phyloP scores from a whole-genome alignment of 257 asterid species.

The Henckelia pumila region DNA sequence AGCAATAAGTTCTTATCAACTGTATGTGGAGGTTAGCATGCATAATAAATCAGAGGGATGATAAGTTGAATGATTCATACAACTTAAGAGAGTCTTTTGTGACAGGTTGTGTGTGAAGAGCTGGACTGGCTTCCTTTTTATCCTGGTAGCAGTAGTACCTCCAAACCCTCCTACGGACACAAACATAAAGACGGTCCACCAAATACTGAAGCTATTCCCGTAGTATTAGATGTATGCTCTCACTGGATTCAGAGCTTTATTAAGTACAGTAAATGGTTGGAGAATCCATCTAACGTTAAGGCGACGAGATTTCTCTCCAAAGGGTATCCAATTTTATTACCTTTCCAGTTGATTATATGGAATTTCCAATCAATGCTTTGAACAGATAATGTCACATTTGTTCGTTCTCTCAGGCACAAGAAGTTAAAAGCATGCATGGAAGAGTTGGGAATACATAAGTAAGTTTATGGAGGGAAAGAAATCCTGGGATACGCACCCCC shows the following conservation, averaged over 20 bases:
- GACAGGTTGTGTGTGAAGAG: slow-evolving; percentile 98
- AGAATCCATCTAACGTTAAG: slow-evolving; percentile 76
- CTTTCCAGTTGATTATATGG: slow-evolving; percentile 18
- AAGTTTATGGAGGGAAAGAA: slow-evolving; percentile 39
- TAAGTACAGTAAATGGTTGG: slow-evolving; percentile 90
- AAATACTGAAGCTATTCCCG: slow-evolving; percentile 71
- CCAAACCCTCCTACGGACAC: slow-evolving; percentile 50
- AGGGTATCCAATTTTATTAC: slow-evolving; percentile 53
- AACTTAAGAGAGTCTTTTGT: slow-evolving; percentile 25
- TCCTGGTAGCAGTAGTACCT: slow-evolving; percentile 60
- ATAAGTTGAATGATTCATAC: slow-evolving; percentile 25
- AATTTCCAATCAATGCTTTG: slow-evolving; percentile 8
- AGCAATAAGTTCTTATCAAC: slow-evolving; percentile 96
- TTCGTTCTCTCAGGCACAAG: slow-evolving; percentile 59
- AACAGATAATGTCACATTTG: slow-evolving; percentile 24
- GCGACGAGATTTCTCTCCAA: slow-evolving; percentile 87
- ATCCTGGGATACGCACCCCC: neutral
- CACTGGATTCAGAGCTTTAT: slow-evolving; percentile 94
- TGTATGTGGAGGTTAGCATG: slow-evolving; percentile 96
- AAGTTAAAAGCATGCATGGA: slow-evolving; percentile 66
- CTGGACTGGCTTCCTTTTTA: slow-evolving; percentile 97
- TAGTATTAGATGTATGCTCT: slow-evolving; percentile 75
- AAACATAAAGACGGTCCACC: slow-evolving; percentile 56
- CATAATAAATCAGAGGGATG: slow-evolving; percentile 24
- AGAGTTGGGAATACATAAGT: slow-evolving; percentile 77